Percentiles rank a stretch among this genome's conserved stretches.
Evolutionary conservation across 1,284 basidiomycete species (phyloP).

Genomic region (Ustanciosporium gigantosporum): DNA sequence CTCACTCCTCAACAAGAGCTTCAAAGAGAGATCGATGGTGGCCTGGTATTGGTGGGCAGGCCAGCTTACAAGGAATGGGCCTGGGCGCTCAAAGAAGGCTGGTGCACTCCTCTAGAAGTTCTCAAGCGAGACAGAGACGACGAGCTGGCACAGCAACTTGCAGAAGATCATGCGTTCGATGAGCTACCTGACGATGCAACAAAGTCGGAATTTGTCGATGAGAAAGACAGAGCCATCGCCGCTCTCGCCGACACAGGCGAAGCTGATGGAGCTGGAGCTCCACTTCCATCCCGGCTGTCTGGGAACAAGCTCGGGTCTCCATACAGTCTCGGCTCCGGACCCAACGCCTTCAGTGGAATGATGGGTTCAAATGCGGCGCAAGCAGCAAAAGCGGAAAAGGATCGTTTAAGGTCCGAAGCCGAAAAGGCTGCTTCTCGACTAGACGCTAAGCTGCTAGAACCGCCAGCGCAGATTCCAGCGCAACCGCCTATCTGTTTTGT

Average conservation of each 20-base stretch:
- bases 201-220: slow-evolving; percentile 27
- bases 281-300: slow-evolving; percentile 20
- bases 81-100: slow-evolving; percentile 80
- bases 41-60: slow-evolving; percentile 83
- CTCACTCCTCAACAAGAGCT: slow-evolving; percentile 68
- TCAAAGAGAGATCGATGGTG: slow-evolving; percentile 75
- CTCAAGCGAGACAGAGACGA: slow-evolving; percentile 72
- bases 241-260: slow-evolving; percentile 27
- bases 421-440: slow-evolving; percentile 43
- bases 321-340: slow-evolving; percentile 17
- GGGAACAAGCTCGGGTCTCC: slow-evolving; percentile 16
- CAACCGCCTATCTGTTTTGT: slow-evolving; percentile 84
- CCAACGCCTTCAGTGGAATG: slow-evolving; percentile 26
- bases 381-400: slow-evolving; percentile 34
- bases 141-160: slow-evolving; percentile 71
- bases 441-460: slow-evolving; percentile 60
- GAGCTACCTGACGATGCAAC: slow-evolving; percentile 63
- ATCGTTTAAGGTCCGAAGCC: slow-evolving; percentile 19
- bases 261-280: slow-evolving; percentile 35
- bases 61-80: slow-evolving; percentile 93
- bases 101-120: slow-evolving; percentile 68
- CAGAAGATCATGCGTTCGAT: slow-evolving; percentile 77
- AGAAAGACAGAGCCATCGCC: slow-evolving; percentile 21
- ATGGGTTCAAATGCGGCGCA: slow-evolving; percentile 19
- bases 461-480: slow-evolving; percentile 71